Evolutionary conservation across 257 asterid species (phyloP).

Genomic region (Scutellaria minor): DNA sequence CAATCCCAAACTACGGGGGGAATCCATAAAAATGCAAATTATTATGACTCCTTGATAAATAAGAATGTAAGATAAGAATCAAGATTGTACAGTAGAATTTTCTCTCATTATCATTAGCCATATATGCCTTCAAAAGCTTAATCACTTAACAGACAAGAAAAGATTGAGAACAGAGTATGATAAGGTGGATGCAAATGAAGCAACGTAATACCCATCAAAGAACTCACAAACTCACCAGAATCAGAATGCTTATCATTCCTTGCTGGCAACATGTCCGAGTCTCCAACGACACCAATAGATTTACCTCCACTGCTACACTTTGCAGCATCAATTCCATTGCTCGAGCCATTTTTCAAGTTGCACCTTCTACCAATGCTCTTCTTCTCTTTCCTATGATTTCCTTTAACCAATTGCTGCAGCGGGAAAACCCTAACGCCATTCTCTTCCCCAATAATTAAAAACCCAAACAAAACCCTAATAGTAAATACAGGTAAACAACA

Average conservation of each 20-base stretch:
- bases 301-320: conserved; percentile 35
- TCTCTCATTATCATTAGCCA: neutral
- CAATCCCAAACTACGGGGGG: neutral
- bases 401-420: conserved; percentile 63
- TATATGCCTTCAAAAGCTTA: neutral
- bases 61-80: neutral
- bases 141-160: neutral
- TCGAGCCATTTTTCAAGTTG: conserved; percentile 47
- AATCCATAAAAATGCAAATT: neutral
- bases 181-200: neutral
- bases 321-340: conserved; percentile 42
- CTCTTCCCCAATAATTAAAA: conserved; percentile 75
- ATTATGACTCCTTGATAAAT: neutral
- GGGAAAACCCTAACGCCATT: conserved; percentile 78
- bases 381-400: conserved; percentile 56
- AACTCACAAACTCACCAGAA: conserved; percentile 53
- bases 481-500: conserved; percentile 67
- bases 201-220: neutral
- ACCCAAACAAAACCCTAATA: conserved; percentile 56
- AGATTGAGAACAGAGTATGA: neutral
- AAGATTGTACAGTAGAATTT: neutral
- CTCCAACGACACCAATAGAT: conserved; percentile 36
- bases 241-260: conserved; percentile 51
- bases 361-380: conserved; percentile 40
- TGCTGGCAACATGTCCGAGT: conserved; percentile 35